Evolutionary conservation across 208 protist genomes (phyloP).

Genomic region (Trypanosoma avium): DNA sequence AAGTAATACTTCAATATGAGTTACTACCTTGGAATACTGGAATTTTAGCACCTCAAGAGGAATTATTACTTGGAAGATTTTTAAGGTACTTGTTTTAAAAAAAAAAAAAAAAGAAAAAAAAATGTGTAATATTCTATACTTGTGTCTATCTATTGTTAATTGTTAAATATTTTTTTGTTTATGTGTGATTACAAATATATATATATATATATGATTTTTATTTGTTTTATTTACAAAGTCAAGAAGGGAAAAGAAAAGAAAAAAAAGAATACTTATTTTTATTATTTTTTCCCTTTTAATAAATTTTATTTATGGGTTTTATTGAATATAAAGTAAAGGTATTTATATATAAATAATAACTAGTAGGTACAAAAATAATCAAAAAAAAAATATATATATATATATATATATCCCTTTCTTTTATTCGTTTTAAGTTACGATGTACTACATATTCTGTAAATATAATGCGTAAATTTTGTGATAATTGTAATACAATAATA

Average conservation of each 20-base stretch:
- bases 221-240: too few species aligned
- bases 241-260: too few species aligned
- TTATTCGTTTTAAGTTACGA: constrained; percentile 74
- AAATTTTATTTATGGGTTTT: too few species aligned
- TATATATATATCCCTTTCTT: constrained; percentile 60
- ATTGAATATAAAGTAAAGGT: too few species aligned
- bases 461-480: constrained; percentile 58
- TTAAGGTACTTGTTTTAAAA: constrained; percentile 71
- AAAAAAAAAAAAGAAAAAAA: too few species aligned
- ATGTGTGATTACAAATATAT: too few species aligned
- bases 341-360: background rate
- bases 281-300: background rate
- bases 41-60: constrained; percentile 35
- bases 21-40: constrained; percentile 44
- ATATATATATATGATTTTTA: too few species aligned
- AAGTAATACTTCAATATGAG: constrained; percentile 75
- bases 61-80: constrained; percentile 52
- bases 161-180: background rate
- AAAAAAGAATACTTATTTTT: constrained; percentile 1
- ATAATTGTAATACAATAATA: constrained; percentile 62
- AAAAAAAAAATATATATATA: constrained; percentile 1
- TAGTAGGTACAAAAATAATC: background rate
- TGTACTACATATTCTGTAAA: constrained; percentile 56
- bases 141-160: constrained; percentile 11
- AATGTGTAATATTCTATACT: background rate